Evolutionary conservation across 768 basidiomycete species (phyloP), one percentile per base, ranked within the genome.

Genomic region (Tephrocybe sp.): DNA sequence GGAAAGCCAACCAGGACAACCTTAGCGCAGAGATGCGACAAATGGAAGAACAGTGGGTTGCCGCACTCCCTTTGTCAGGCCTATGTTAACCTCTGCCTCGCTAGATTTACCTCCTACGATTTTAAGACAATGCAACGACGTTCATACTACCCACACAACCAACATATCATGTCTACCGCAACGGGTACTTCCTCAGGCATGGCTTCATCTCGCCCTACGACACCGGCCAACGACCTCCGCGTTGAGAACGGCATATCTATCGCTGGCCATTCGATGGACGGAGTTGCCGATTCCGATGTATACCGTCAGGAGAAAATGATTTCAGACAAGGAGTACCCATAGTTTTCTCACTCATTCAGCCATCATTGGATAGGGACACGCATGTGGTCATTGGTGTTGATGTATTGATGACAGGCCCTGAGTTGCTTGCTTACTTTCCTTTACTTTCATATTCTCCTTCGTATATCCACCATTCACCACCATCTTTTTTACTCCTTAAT

Each of bases 41-140:
- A 72, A 97, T 98, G 94, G 97, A 99, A 70, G 94, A 98, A 65
- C 94, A 96, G 94, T 98, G 62, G 53, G 80, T 72, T 34, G n/a
- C 45, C 48, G 26, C 26, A 22, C 45, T 57, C 55, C 31, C 50
- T 48, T 41, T 26, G 49, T 35, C 17, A 9, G 53, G 43, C 55
- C 17, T 39, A 49, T 45, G 41, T 26, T 7, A 55, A 40, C 45
- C 22, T 17, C 43, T 43, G 14, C 8, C 22, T 16, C 31, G 16
- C 13, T 58, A 96, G 93, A 68, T 97, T 97, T 67, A 86, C 87
- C 13, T 77, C 87, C 5, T 97, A 97, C 61, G 94, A 98, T 68
- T 96, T 92, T 68, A 87, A 86, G 70, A 88, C 86, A 69, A 93
- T 90, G 84, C 84, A 87, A 62, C 83, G 94, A 33, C 86, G 90